phyloP scores from a whole-genome alignment of 306 rosid species.

The Cucumis melo region DNA sequence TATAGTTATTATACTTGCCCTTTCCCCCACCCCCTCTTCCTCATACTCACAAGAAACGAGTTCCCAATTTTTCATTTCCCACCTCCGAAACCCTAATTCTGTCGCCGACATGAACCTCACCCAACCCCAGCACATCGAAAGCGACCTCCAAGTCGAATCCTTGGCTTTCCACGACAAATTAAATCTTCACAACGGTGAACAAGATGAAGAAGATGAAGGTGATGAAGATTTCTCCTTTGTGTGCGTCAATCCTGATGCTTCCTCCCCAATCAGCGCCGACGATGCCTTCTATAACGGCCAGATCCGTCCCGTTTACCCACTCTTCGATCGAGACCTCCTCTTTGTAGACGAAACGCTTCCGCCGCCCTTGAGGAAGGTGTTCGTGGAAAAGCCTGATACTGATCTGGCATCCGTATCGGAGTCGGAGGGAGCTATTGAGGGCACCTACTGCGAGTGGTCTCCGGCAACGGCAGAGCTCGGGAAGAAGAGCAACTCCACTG shows the following conservation, averaged over 20 bases:
- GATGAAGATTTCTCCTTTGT: conserved; percentile 69
- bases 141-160: not conserved
- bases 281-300: conserved; percentile 62
- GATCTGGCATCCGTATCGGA: conserved; percentile 11
- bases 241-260: conserved; percentile 32
- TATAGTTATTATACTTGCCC: not conserved
- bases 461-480: conserved; percentile 24
- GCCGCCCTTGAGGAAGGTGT: conserved; percentile 44
- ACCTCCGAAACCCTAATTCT: conserved; percentile 9
- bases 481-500: conserved; percentile 76
- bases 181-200: not conserved
- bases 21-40: not conserved
- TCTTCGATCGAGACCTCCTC: conserved; percentile 52
- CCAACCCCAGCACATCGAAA: not conserved
- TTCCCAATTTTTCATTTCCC: not conserved
- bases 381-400: conserved; percentile 17
- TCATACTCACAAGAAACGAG: not conserved
- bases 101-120: conserved; percentile 6
- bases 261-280: conserved; percentile 57
- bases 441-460: conserved; percentile 64
- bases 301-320: conserved; percentile 59
- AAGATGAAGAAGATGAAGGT: conserved; percentile 12
- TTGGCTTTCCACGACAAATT: not conserved
- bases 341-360: conserved; percentile 20
- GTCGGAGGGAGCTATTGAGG: conserved; percentile 15